Conservation (phyloP, 2,329 filamentous ascomycete genomes). For the Aureobasidium sp. region DNA sequence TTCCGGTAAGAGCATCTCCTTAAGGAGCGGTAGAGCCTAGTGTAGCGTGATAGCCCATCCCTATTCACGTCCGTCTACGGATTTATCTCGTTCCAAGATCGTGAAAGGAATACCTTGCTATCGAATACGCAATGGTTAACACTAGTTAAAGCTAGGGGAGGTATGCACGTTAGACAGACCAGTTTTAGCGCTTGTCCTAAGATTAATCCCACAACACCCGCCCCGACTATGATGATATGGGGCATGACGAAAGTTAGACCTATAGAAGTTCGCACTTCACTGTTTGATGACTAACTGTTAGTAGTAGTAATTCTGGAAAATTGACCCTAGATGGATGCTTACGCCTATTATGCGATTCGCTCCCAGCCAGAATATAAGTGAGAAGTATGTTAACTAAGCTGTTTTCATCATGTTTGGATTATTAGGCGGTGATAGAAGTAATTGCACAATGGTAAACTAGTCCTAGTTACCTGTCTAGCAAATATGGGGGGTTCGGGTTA, state of each 20-base stretch:
- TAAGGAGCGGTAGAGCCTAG: not conserved
- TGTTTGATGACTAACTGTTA: not conserved
- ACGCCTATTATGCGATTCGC: not conserved
- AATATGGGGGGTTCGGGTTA: not conserved
- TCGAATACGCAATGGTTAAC: not conserved
- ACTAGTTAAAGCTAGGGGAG: not conserved
- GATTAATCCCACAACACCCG: not conserved
- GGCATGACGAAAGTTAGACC: not conserved
- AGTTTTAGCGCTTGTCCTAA: not conserved
- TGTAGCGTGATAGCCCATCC: slow-evolving; percentile 3
- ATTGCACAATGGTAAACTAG: not conserved
- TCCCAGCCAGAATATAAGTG: not conserved
- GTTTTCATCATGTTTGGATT: not conserved
- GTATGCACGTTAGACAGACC: not conserved
- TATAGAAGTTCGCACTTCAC: not conserved
- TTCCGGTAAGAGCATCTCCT: not conserved
- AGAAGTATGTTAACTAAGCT: not conserved
- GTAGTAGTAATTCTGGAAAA: not conserved
- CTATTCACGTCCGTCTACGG: not conserved
- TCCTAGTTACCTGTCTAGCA: not conserved
- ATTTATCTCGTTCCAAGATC: not conserved
- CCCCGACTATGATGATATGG: not conserved
- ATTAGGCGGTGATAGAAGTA: not conserved
- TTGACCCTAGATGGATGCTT: not conserved
- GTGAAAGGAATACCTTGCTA: not conserved